phyloP scores from a whole-genome alignment of 2,329 filamentous ascomycete genomes.

The Phyllosticta citrichinensis region DNA sequence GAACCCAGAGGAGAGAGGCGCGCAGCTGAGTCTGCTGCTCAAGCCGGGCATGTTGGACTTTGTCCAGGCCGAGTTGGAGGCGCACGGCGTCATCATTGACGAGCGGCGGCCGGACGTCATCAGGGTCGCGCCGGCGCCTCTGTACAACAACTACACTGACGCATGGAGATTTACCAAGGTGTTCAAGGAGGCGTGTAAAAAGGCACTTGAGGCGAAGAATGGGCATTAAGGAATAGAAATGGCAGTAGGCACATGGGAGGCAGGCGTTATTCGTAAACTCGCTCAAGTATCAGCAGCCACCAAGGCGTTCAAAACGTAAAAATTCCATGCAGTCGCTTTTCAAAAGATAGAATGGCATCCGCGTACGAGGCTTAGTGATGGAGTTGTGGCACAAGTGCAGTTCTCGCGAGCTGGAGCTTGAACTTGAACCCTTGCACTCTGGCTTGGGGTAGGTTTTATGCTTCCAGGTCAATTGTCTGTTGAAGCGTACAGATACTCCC shows the following conservation, averaged over 20 bases:
- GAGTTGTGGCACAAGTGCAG: background rate
- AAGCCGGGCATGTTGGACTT: slow-evolving; percentile 58
- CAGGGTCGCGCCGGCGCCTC: slow-evolving; percentile 68
- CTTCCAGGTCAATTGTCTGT: too few relatives aligned
- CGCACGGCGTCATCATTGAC: slow-evolving; percentile 65
- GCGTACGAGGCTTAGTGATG: background rate
- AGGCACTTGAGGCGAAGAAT: background rate
- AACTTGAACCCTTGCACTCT: too few relatives aligned
- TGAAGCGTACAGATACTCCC: too few relatives aligned
- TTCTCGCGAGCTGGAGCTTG: too few relatives aligned
- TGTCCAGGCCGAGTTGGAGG: slow-evolving; percentile 54
- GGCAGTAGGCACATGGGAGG: background rate
- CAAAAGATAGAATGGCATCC: background rate
- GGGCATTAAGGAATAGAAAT: background rate
- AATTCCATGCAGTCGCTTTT: background rate
- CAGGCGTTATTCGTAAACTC: background rate
- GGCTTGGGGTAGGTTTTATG: too few relatives aligned
- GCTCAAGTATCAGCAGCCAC: background rate
- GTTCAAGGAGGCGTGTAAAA: slow-evolving; percentile 8
- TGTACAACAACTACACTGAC: slow-evolving; percentile 76
- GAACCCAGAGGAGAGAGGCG: slow-evolving; percentile 58
- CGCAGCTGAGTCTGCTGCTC: slow-evolving; percentile 68
- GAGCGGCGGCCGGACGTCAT: slow-evolving; percentile 81
- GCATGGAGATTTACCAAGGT: slow-evolving; percentile 46
- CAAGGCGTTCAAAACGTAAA: background rate